Percentiles rank a stretch among this genome's conserved stretches.
Evolutionary conservation across 2,329 filamentous ascomycete species (phyloP).

Genomic region (Bipolaris bicolor): DNA sequence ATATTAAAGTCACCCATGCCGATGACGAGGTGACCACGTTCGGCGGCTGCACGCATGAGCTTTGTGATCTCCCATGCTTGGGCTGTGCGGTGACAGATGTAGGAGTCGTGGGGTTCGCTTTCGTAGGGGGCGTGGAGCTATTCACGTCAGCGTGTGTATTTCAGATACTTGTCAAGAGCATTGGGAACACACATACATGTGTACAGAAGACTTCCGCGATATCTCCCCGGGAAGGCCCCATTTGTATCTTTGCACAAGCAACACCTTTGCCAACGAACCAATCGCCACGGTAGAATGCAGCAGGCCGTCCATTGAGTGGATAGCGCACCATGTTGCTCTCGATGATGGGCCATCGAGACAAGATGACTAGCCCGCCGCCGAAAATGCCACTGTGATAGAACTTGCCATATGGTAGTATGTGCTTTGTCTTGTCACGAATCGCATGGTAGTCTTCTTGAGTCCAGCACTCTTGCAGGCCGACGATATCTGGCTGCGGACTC

Average conservation of each 20-base stretch:
- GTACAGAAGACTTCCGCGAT: slow-evolving; percentile 91
- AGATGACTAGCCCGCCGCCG: slow-evolving; percentile 84
- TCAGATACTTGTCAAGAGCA: not conserved
- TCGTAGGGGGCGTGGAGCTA: slow-evolving; percentile 86
- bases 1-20: slow-evolving; percentile 96
- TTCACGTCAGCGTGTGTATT: slow-evolving; percentile 47
- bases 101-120: slow-evolving; percentile 77
- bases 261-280: slow-evolving; percentile 97
- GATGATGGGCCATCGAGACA: slow-evolving; percentile 91
- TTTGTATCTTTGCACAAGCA: slow-evolving; percentile 78
- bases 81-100: slow-evolving; percentile 86
- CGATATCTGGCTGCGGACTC: slow-evolving; percentile 76
- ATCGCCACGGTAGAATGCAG: slow-evolving; percentile 91
- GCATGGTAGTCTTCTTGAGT: slow-evolving; percentile 80
- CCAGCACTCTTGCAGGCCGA: slow-evolving; percentile 96
- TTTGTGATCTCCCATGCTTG: slow-evolving; percentile 97
- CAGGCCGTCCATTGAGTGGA: slow-evolving; percentile 89
- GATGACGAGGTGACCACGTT: slow-evolving; percentile 81
- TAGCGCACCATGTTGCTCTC: slow-evolving; percentile 87
- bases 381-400: slow-evolving; percentile 92
- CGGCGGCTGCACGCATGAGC: slow-evolving; percentile 79
- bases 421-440: slow-evolving; percentile 74
- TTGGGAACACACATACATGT: slow-evolving; percentile 64
- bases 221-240: slow-evolving; percentile 68
- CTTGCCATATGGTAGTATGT: slow-evolving; percentile 85